These are phyloP conservation scores for Persicaria tinctoria DNA, from an alignment of 148 eudicot species.

Conservation along the genomic window DNA sequence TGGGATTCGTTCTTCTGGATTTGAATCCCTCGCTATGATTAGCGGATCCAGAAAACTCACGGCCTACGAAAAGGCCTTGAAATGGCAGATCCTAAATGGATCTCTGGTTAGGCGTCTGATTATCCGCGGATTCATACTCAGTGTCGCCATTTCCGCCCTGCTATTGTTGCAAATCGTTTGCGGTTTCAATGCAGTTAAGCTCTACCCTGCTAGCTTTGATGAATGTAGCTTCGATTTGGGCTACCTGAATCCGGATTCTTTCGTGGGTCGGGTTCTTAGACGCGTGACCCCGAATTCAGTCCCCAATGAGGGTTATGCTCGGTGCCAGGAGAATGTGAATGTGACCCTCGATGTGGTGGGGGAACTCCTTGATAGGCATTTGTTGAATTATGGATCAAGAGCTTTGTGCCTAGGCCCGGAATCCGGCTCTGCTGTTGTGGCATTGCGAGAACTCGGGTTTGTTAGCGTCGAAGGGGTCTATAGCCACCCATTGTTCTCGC, in stretches of 20 bases:
- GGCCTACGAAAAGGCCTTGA: slow-evolving; percentile 43
- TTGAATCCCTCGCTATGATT: slow-evolving; percentile 7
- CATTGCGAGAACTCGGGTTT: slow-evolving; percentile 51
- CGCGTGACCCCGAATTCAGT: slow-evolving; percentile 24
- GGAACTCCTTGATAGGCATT: slow-evolving; percentile 51
- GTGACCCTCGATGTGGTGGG: slow-evolving; percentile 44
- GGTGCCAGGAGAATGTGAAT: slow-evolving; percentile 34
- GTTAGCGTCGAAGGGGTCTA: slow-evolving; percentile 35
- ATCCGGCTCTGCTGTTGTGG: slow-evolving; percentile 32
- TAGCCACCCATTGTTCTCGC: slow-evolving; percentile 56
- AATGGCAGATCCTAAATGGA: slow-evolving; percentile 68
- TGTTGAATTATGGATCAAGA: slow-evolving; percentile 41
- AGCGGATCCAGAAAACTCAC: slow-evolving; percentile 15
- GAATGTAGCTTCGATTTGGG: slow-evolving; percentile 35
- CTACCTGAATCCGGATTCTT: slow-evolving; percentile 19
- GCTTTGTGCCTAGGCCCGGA: slow-evolving; percentile 71
- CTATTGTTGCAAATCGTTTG: slow-evolving; percentile 45
- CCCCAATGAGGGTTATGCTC: slow-evolving; percentile 20
- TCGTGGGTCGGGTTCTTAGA: slow-evolving; percentile 27
- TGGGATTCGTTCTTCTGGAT: neutral
- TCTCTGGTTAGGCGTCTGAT: slow-evolving; percentile 46
- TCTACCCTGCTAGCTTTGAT: slow-evolving; percentile 19
- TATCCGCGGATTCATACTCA: slow-evolving; percentile 40
- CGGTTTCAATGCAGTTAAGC: slow-evolving; percentile 31
- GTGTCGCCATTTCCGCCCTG: slow-evolving; percentile 35